Evolutionary conservation across 2,329 filamentous ascomycete species (phyloP), one percentile per base, ranked within the genome.

Genomic region (Podosphaera fusca): DNA sequence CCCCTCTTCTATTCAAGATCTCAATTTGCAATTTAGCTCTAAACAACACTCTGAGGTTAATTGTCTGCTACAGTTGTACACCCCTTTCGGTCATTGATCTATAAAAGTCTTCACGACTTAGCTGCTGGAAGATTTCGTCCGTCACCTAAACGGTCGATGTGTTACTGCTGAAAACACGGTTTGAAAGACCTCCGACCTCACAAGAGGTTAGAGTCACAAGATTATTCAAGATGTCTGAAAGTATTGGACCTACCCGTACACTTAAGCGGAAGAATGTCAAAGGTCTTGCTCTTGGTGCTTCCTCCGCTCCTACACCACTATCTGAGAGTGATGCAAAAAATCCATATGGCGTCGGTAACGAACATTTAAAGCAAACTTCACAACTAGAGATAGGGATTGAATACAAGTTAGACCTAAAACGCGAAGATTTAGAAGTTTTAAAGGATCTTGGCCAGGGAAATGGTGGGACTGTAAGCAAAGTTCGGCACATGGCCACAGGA

Each of bases 191-290:
- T 47, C 42, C 21, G 35, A n/a, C 33, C 40, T 31, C 10, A 42
- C 31, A 47, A 55, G 54, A 30, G 21, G 38, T 30, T 31, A 34
- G 21, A 21, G 12, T 10, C 30, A 21, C 21, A 5, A 14, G 49
- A 46, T 34, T 38, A 55, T 14, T 55, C 42, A 59, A 42, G 5
- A 83, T 83, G 80, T 75, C 76, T 45, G 67, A 67, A 56, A 62
- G 57, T 64, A 79, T 82, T 66, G 81, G 82, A 64, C 77, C 78
- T 61, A 78, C 78, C 71, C 79, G 79, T 71, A 94, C 92, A 60
- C 85, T 98, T 82, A 96, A 95, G 82, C 84, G 90, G 76, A 95
- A 96, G 80, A 98, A 98, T 70, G 85, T 94, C 71, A 96, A 96
- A 74, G 90, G 89, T 42, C 82, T 98, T 55, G 89, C 88, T 63